Evolutionary conservation across 257 asterid genomes (phyloP).

Genomic region (Petrea volubilis): DNA sequence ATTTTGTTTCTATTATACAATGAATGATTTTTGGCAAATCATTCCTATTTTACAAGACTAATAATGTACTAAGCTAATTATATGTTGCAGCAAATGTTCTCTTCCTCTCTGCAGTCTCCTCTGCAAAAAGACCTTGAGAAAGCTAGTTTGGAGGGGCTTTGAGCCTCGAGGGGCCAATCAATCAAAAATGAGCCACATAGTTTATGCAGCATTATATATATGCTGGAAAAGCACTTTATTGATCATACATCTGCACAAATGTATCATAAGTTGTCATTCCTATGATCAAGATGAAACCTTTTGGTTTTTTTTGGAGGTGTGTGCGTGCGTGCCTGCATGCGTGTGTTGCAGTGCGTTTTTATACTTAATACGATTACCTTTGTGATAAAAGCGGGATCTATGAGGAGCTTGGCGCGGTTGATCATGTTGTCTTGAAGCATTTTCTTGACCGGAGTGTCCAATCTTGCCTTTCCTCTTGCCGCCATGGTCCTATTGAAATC

Average conservation of each 20-base stretch:
- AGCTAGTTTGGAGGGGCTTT: too few species aligned
- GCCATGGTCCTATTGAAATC: conserved; percentile 40
- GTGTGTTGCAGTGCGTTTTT: too few species aligned
- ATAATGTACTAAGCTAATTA: too few species aligned
- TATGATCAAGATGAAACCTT: background rate
- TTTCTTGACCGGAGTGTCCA: conserved; percentile 48
- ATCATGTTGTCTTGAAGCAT: conserved; percentile 30
- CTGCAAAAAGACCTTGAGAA: background rate
- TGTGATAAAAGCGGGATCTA: conserved; percentile 68
- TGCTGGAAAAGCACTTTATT: background rate
- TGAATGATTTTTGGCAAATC: background rate
- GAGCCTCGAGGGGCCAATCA: too few species aligned
- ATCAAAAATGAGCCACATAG: too few species aligned
- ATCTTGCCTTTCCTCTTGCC: conserved; percentile 30
- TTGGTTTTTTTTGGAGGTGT: too few species aligned
- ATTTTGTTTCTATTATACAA: conserved; percentile 16
- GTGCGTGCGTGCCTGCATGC: too few species aligned
- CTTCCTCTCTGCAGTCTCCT: background rate
- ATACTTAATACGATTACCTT: conserved; percentile 46
- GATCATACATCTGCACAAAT: conserved; percentile 32
- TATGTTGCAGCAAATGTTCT: background rate
- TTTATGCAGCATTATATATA: background rate
- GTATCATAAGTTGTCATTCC: background rate
- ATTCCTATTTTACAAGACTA: background rate
- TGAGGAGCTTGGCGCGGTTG: conserved; percentile 39